Evolutionary conservation across 495 filamentous ascomycete species (phyloP).

Genomic region (Penicillium alfredii): DNA sequence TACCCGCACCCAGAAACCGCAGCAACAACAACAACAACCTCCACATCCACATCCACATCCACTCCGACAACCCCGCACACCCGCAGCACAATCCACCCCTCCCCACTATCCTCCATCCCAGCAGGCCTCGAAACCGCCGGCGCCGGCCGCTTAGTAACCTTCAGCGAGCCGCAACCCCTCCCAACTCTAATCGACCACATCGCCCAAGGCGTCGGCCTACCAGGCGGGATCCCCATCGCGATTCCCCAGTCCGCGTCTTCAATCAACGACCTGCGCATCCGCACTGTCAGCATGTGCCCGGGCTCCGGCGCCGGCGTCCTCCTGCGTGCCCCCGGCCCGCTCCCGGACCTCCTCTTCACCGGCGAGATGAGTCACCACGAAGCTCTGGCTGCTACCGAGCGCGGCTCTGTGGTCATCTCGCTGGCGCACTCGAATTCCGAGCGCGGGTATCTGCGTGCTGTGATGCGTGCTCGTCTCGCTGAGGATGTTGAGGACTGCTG

Average conservation of each 20-base stretch:
- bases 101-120: slow-evolving; percentile 32
- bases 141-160: slow-evolving; percentile 68
- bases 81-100: slow-evolving; percentile 49
- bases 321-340: slow-evolving; percentile 49
- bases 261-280: slow-evolving; percentile 50
- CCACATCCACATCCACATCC: slow-evolving; percentile 18
- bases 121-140: slow-evolving; percentile 62
- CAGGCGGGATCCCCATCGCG: slow-evolving; percentile 60
- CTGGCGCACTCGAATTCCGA: slow-evolving; percentile 92
- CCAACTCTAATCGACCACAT: slow-evolving; percentile 58
- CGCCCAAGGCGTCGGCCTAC: slow-evolving; percentile 52
- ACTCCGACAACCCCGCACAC: slow-evolving; percentile 48
- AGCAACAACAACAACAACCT: slow-evolving; percentile 11
- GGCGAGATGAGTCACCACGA: slow-evolving; percentile 93
- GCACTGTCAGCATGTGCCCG: slow-evolving; percentile 66
- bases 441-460: slow-evolving; percentile 65
- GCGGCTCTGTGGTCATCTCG: slow-evolving; percentile 77
- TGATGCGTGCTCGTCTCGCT: slow-evolving; percentile 61
- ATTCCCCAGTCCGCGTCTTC: slow-evolving; percentile 51
- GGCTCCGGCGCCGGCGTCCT: slow-evolving; percentile 76
- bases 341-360: slow-evolving; percentile 75
- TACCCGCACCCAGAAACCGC: slow-evolving; percentile 30
- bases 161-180: slow-evolving; percentile 52
- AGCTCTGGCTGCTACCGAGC: slow-evolving; percentile 76
- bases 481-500: slow-evolving; percentile 50